Evolutionary conservation across 805 yeast species (phyloP).

Genomic region (Ogataea trehaloabstinens): DNA sequence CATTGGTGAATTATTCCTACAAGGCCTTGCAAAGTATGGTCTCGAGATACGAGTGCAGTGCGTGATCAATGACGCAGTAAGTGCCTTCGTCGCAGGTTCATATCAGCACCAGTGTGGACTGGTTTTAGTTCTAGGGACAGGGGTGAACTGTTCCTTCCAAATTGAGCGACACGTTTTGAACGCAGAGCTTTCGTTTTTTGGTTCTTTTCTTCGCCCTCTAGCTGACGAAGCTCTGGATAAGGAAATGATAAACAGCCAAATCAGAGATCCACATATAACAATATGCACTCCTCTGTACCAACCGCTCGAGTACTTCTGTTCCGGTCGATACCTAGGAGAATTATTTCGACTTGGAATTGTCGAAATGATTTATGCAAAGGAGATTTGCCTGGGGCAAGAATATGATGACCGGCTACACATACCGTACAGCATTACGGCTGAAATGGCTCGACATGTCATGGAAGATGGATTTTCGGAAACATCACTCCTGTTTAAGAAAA

Average conservation of each 20-base stretch:
- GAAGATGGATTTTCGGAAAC: not conserved
- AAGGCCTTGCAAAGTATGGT: constrained; percentile 42
- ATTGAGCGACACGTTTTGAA: constrained; percentile 35
- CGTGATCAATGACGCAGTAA: constrained; percentile 61
- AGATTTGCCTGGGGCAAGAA: constrained; percentile 9
- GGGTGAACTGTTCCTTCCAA: constrained; percentile 54
- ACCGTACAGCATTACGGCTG: constrained; percentile 31
- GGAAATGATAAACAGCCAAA: constrained; percentile 27
- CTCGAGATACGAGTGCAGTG: constrained; percentile 40
- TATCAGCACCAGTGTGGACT: constrained; percentile 35
- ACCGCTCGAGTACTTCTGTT: constrained; percentile 54
- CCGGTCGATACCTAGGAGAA: constrained; percentile 59
- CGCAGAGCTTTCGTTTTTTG: constrained; percentile 58
- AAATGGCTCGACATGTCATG: constrained; percentile 32
- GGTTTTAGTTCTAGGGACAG: constrained; percentile 69
- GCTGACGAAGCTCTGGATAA: constrained; percentile 41
- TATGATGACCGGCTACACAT: not conserved
- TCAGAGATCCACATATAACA: constrained; percentile 2
- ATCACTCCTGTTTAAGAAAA: constrained; percentile 1
- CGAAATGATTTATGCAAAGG: constrained; percentile 29
- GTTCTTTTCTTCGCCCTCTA: constrained; percentile 35
- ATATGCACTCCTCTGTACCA: constrained; percentile 34
- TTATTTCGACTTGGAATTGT: constrained; percentile 42
- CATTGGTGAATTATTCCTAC: constrained; percentile 38
- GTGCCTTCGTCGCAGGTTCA: constrained; percentile 56